These are phyloP conservation scores for Plasmodium vivax DNA, from an alignment of 169 alveolate genomes.

Conservation along the genomic window DNA sequence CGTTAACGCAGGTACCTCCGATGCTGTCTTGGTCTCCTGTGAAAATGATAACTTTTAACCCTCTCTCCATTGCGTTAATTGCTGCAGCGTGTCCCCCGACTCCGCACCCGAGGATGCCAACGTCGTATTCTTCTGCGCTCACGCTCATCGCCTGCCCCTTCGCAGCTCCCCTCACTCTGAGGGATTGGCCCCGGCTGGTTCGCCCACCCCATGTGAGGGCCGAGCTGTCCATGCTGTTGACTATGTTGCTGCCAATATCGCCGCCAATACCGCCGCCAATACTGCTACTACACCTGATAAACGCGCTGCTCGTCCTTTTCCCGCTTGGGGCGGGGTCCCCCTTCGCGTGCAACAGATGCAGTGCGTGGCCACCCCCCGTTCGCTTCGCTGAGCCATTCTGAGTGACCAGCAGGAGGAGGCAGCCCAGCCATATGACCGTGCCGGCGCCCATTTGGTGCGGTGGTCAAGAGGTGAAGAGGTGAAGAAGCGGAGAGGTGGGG, in stretches of 20 bases:
- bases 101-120: conserved; percentile 78
- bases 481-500: too few species aligned
- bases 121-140: conserved; percentile 58
- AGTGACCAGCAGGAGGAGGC: not conserved
- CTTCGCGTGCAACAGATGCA: not conserved
- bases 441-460: not conserved
- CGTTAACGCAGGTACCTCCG: conserved; percentile 82
- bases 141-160: conserved; percentile 3
- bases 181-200: not conserved
- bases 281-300: not conserved
- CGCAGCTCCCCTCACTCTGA: not conserved
- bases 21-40: conserved; percentile 74
- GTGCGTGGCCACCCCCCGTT: not conserved
- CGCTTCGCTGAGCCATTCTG: not conserved
- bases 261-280: not conserved
- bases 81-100: conserved; percentile 85
- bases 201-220: not conserved
- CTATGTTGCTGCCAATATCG: not conserved
- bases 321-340: not conserved
- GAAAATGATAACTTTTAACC: conserved; percentile 69
- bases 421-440: not conserved
- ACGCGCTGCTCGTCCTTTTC: not conserved
- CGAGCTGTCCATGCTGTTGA: not conserved
- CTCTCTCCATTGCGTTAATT: conserved; percentile 71
- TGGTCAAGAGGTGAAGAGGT: not conserved